A percentile compares a stretch with the other conserved stretches of the same genome.
These are phyloP conservation scores for Entomortierella chlamydospora DNA, from an alignment of 192 early-diverging fungal species.

Conservation along the genomic window DNA sequence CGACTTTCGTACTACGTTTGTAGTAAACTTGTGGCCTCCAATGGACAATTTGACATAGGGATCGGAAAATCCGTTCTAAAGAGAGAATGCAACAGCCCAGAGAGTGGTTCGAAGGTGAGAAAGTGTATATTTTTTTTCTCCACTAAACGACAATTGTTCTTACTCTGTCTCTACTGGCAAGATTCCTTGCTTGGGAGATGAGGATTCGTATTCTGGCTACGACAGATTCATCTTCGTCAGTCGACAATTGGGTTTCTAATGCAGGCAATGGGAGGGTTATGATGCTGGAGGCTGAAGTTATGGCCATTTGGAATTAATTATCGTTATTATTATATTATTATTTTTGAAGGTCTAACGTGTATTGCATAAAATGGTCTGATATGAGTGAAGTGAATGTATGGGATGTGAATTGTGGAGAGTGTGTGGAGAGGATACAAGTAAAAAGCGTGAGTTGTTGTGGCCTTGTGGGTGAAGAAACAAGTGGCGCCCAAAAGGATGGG, in stretches of 20 bases:
- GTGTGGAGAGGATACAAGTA: too few species aligned
- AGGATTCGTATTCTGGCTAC: slow-evolving; percentile 29
- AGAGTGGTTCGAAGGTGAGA: not conserved
- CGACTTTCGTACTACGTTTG: slow-evolving; percentile 70
- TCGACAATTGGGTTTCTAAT: not conserved
- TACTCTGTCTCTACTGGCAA: slow-evolving; percentile 50
- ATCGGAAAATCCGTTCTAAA: slow-evolving; percentile 45
- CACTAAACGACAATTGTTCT: not conserved
- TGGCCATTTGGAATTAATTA: not conserved
- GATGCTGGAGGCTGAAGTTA: not conserved
- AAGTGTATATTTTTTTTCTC: not conserved
- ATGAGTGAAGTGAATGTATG: too few species aligned
- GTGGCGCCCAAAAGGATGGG: too few species aligned
- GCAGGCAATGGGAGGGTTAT: slow-evolving; percentile 8
- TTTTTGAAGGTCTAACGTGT: too few species aligned
- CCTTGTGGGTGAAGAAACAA: too few species aligned
- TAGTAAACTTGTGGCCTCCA: slow-evolving; percentile 56
- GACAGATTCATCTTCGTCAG: slow-evolving; percentile 23
- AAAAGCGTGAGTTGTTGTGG: too few species aligned
- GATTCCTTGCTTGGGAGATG: slow-evolving; percentile 29
- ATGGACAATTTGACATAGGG: slow-evolving; percentile 45
- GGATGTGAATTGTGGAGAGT: too few species aligned
- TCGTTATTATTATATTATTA: not conserved
- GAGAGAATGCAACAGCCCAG: not conserved
- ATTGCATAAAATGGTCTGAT: too few species aligned